phyloP scores from a whole-genome alignment of 2,329 filamentous ascomycete genomes.

The Exophiala spinifera region DNA sequence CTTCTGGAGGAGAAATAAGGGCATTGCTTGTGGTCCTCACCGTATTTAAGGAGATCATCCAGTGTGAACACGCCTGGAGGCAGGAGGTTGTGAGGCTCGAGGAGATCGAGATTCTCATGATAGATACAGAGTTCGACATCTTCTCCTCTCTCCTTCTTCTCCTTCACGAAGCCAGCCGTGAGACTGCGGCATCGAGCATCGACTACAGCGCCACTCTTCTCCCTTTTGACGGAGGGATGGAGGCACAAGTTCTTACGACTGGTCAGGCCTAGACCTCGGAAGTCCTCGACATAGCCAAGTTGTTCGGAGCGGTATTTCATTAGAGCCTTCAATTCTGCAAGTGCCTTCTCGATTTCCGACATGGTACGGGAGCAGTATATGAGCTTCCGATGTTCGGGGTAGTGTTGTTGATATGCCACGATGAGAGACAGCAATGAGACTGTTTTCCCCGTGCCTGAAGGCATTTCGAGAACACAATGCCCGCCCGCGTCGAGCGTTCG shows the following conservation, averaged over 20 bases:
- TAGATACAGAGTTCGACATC: slow-evolving; percentile 93
- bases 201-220: slow-evolving; percentile 91
- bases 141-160: slow-evolving; percentile 94
- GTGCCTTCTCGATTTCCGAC: slow-evolving; percentile 98
- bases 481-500: slow-evolving; percentile 88
- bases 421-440: slow-evolving; percentile 93
- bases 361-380: slow-evolving; percentile 99
- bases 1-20: slow-evolving; percentile 93
- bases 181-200: slow-evolving; percentile 94
- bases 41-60: slow-evolving; percentile 82
- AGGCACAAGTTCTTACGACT: slow-evolving; percentile 97
- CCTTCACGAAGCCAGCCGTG: slow-evolving; percentile 94
- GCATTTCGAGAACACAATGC: slow-evolving; percentile 97
- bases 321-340: slow-evolving; percentile 82
- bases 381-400: slow-evolving; percentile 88
- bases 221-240: slow-evolving; percentile 90
- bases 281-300: slow-evolving; percentile 88
- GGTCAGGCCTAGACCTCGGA: slow-evolving; percentile 84
- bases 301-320: slow-evolving; percentile 94
- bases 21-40: slow-evolving; percentile 93
- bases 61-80: slow-evolving; percentile 95
- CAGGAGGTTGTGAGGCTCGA: slow-evolving; percentile 92
- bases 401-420: slow-evolving; percentile 91
- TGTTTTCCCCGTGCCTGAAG: slow-evolving; percentile 96
- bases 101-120: slow-evolving; percentile 92